A percentile compares a stretch with the other conserved stretches of the same genome.
Conservation (phyloP, 495 filamentous ascomycete species). For the Barbatosphaeria neglecta region DNA sequence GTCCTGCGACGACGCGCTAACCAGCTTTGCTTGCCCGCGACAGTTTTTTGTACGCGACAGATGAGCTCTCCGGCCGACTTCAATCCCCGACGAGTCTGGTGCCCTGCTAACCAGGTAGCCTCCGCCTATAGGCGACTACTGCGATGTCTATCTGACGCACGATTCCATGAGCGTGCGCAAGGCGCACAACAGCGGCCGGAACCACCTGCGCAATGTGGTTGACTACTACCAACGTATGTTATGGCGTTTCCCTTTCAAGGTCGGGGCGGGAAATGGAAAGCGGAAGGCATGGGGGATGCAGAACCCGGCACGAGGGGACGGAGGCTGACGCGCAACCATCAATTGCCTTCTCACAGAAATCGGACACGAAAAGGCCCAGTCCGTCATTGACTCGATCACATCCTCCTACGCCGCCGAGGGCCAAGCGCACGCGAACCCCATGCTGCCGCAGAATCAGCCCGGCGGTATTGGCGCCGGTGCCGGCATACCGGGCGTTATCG, state of each 20-base stretch:
- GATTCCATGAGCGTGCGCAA: constrained; percentile 99
- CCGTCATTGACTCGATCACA: constrained; percentile 95
- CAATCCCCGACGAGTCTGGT: constrained; percentile 6
- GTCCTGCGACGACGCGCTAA: background rate
- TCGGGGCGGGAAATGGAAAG: too few species aligned
- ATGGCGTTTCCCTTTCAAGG: too few species aligned
- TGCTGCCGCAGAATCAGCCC: constrained; percentile 54
- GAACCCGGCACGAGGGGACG: too few species aligned
- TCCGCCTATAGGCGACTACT: constrained; percentile 74
- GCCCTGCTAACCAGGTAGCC: constrained; percentile 4
- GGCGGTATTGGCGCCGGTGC: constrained; percentile 35
- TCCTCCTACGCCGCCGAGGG: constrained; percentile 89
- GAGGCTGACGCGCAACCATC: background rate
- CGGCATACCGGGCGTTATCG: constrained; percentile 4
- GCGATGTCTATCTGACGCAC: constrained; percentile 99
- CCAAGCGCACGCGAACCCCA: constrained; percentile 72
- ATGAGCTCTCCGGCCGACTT: too few species aligned
- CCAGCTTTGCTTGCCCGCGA: background rate
- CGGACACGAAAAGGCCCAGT: constrained; percentile 95
- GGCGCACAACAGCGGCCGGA: constrained; percentile 91
- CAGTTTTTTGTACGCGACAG: constrained; percentile 1
- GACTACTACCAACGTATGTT: constrained; percentile 91
- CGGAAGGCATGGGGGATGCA: too few species aligned
- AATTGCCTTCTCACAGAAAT: constrained; percentile 51
- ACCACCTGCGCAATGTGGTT: constrained; percentile 92